These are phyloP conservation scores for Cenchrus fungigraminus DNA, from an alignment of 176 grass and related monocot species.

Conservation along the genomic window DNA sequence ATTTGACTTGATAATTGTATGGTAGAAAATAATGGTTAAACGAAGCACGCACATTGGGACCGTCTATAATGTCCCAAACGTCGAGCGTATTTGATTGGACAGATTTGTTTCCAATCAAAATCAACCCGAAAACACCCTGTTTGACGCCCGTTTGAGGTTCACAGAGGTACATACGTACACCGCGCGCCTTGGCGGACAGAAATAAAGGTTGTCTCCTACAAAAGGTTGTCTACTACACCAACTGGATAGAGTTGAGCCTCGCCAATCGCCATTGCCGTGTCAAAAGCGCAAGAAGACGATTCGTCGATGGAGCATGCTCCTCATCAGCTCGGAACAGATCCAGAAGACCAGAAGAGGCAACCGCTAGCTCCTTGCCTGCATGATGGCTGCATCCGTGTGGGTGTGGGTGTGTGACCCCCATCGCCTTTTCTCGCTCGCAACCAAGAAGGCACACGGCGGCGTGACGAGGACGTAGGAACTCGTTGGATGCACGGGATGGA, in stretches of 20 bases:
- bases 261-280: neutral
- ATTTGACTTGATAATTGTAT: neutral
- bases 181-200: neutral
- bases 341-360: neutral
- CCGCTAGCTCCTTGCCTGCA: neutral
- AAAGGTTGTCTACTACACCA: neutral
- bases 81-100: neutral
- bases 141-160: neutral
- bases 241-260: neutral
- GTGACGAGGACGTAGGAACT: neutral
- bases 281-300: neutral
- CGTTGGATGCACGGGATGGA: neutral
- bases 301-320: neutral
- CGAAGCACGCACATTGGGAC: neutral
- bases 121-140: neutral
- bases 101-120: neutral
- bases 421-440: neutral
- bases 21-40: too few species aligned
- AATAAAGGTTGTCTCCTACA: neutral
- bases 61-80: neutral
- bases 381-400: neutral
- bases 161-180: neutral
- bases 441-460: neutral
- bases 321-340: neutral
- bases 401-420: neutral